A percentile compares a stretch with the other conserved stretches of the same genome.
phyloP scores from a whole-genome alignment of 202 grass and related monocot genomes.

The Hordeum pubiflorum region DNA sequence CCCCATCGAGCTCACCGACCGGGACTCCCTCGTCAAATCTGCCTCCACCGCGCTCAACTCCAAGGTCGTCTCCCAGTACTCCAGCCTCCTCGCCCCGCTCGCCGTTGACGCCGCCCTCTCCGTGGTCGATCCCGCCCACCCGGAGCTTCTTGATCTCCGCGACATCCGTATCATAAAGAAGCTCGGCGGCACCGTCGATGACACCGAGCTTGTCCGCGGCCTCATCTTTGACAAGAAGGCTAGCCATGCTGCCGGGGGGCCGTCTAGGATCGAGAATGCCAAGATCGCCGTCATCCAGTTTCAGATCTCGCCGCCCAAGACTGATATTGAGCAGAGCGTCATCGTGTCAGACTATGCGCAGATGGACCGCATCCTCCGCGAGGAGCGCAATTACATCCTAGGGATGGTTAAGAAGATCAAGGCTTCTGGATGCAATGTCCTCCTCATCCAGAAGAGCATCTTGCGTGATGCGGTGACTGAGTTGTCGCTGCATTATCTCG shows the following conservation, averaged over 20 bases:
- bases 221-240: slow-evolving; percentile 92
- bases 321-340: slow-evolving; percentile 91
- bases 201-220: slow-evolving; percentile 67
- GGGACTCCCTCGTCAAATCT: slow-evolving; percentile 75
- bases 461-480: slow-evolving; percentile 85
- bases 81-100: slow-evolving; percentile 69
- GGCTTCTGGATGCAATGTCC: slow-evolving; percentile 73
- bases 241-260: slow-evolving; percentile 69
- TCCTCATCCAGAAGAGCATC: slow-evolving; percentile 93
- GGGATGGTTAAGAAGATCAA: slow-evolving; percentile 97
- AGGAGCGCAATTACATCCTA: slow-evolving; percentile 90
- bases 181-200: slow-evolving; percentile 80
- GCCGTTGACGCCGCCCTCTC: slow-evolving; percentile 79
- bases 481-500: slow-evolving; percentile 82
- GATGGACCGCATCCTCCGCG: slow-evolving; percentile 88
- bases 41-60: slow-evolving; percentile 80
- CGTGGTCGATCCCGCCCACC: slow-evolving; percentile 75
- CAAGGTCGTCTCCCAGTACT: slow-evolving; percentile 94
- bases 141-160: slow-evolving; percentile 69
- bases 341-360: slow-evolving; percentile 83
- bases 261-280: slow-evolving; percentile 66
- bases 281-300: slow-evolving; percentile 97
- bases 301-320: slow-evolving; percentile 91
- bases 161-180: slow-evolving; percentile 82
- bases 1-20: slow-evolving; percentile 68